A percentile compares a stretch with the other conserved stretches of the same genome.
phyloP scores from a whole-genome alignment of 2,329 filamentous ascomycete genomes.

The Beauveria caledonica region DNA sequence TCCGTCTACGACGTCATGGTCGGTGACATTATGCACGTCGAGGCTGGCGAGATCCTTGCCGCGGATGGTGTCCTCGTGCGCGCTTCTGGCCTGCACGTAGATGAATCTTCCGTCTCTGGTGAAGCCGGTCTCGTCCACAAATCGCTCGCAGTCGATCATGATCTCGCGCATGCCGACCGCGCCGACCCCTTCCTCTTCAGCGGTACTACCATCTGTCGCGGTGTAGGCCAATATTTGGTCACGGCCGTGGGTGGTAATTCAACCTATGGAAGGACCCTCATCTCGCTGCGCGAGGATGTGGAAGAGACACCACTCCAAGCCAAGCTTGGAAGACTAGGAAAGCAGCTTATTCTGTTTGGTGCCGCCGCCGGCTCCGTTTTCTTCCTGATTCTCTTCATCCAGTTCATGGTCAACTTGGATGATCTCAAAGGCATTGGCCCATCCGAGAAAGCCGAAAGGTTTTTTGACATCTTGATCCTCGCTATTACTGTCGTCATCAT shows the following conservation, averaged over 20 bases:
- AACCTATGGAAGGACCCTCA: slow-evolving; percentile 67
- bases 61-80: slow-evolving; percentile 64
- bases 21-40: slow-evolving; percentile 64
- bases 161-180: slow-evolving; percentile 39
- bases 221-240: slow-evolving; percentile 67
- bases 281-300: slow-evolving; percentile 67
- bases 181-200: slow-evolving; percentile 76
- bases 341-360: slow-evolving; percentile 54
- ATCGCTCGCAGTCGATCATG: slow-evolving; percentile 48
- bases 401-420: slow-evolving; percentile 26
- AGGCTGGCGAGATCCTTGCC: slow-evolving; percentile 65
- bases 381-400: slow-evolving; percentile 33
- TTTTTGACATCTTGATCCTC: slow-evolving; percentile 50
- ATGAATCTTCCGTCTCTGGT: slow-evolving; percentile 64
- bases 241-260: slow-evolving; percentile 68
- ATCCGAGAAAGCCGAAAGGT: slow-evolving; percentile 45
- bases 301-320: slow-evolving; percentile 72
- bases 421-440: slow-evolving; percentile 30
- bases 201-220: slow-evolving; percentile 68
- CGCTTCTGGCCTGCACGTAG: slow-evolving; percentile 52
- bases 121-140: slow-evolving; percentile 59
- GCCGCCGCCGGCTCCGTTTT: slow-evolving; percentile 32
- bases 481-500: slow-evolving; percentile 53
- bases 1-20: slow-evolving; percentile 64
- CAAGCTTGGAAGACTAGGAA: slow-evolving; percentile 68